Evolutionary conservation across 139 green algal genomes (phyloP).

Genomic region (Zygnema cylindricum): DNA sequence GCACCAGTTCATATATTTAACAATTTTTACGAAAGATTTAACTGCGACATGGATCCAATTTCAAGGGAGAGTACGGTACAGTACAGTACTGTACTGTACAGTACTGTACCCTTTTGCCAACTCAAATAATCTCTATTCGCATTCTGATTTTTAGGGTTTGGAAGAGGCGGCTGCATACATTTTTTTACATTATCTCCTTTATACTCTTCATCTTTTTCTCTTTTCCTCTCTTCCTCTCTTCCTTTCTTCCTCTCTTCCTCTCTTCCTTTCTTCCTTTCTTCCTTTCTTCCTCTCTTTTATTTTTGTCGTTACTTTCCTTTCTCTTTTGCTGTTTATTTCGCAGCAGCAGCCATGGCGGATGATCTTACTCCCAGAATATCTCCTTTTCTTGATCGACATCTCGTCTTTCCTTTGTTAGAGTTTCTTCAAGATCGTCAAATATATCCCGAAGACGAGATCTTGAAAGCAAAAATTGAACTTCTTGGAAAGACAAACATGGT

Average conservation of each 20-base stretch:
- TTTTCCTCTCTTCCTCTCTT: neutral
- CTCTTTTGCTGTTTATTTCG: too few species aligned
- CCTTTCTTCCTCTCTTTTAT: neutral
- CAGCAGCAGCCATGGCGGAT: conserved; percentile 37
- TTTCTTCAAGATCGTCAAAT: conserved; percentile 80
- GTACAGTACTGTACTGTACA: too few species aligned
- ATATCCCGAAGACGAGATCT: conserved; percentile 86
- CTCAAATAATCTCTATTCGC: too few species aligned
- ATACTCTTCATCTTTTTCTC: neutral
- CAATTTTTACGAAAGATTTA: too few species aligned
- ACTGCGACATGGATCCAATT: too few species aligned
- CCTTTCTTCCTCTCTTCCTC: neutral
- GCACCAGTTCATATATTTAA: too few species aligned
- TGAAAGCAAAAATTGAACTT: conserved; percentile 93
- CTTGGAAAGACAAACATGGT: conserved; percentile 98
- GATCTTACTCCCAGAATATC: conserved; percentile 77
- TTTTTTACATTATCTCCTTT: too few species aligned
- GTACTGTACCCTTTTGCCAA: too few species aligned
- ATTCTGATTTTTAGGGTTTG: too few species aligned
- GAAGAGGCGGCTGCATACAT: too few species aligned
- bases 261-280: neutral
- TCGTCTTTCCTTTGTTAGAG: conserved; percentile 96
- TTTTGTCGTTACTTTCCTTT: too few species aligned
- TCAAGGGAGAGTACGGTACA: too few species aligned
- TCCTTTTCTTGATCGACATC: conserved; percentile 86